These are phyloP conservation scores for Leptosphaerulina australis DNA, from an alignment of 2,329 filamentous ascomycete genomes.

Conservation along the genomic window DNA sequence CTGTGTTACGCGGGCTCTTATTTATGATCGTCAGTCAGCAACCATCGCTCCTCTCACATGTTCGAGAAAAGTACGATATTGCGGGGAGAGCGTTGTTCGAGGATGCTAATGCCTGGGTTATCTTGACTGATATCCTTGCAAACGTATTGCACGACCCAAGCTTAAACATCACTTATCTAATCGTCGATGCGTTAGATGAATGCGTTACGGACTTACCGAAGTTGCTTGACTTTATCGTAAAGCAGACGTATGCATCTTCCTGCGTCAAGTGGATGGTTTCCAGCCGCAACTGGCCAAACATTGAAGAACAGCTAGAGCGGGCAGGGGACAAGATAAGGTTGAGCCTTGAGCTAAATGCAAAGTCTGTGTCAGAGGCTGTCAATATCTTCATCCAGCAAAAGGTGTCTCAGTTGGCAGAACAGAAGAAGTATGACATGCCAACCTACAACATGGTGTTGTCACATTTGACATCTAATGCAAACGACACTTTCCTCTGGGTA, in stretches of 20 bases:
- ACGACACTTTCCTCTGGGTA: constrained; percentile 47
- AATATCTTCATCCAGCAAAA: constrained; percentile 47
- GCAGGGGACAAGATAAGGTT: constrained; percentile 31
- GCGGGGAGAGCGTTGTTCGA: constrained; percentile 12
- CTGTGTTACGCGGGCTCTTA: constrained; percentile 54
- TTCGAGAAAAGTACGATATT: constrained; percentile 11
- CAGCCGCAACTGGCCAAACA: constrained; percentile 12
- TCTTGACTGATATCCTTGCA: constrained; percentile 43
- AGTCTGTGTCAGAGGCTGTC: constrained; percentile 45
- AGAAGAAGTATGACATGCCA: constrained; percentile 10
- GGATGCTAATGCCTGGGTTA: constrained; percentile 22
- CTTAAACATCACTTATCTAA: constrained; percentile 7
- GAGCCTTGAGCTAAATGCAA: constrained; percentile 35
- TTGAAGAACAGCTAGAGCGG: constrained; percentile 24
- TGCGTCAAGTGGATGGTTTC: constrained; percentile 15
- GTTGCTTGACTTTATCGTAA: constrained; percentile 7
- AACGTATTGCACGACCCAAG: constrained; percentile 50
- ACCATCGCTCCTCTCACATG: constrained; percentile 8
- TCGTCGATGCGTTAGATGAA: constrained; percentile 27
- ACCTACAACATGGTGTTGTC: constrained; percentile 5
- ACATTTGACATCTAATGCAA: constrained; percentile 37
- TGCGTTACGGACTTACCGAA: constrained; percentile 11
- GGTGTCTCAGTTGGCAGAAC: constrained; percentile 33
- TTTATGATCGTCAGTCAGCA: constrained; percentile 47
- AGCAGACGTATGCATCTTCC: not conserved